A percentile compares a stretch with the other conserved stretches of the same genome.
phyloP scores from a whole-genome alignment of 2,329 filamentous ascomycete species.

The Ceratocystis colombiana region DNA sequence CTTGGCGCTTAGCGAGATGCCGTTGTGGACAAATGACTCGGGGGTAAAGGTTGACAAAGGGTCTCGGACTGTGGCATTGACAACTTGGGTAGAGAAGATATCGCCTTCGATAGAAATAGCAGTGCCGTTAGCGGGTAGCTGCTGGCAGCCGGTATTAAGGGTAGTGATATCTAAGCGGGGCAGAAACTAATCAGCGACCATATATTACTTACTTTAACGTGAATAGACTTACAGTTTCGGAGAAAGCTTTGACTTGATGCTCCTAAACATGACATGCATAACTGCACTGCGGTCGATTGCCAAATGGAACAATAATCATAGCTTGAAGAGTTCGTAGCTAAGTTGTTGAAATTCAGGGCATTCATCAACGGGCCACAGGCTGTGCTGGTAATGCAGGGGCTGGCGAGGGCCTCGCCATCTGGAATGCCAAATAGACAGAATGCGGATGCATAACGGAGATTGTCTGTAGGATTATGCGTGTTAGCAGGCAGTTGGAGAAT shows the following conservation, averaged over 20 bases:
- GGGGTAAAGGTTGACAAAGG: constrained; percentile 35
- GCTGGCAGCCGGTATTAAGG: constrained; percentile 47
- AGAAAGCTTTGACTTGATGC: constrained; percentile 35
- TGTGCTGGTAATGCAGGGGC: constrained; percentile 46
- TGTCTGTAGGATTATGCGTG: constrained; percentile 37
- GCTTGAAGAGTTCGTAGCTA: constrained; percentile 37
- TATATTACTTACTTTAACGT: background rate
- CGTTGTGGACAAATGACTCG: constrained; percentile 36
- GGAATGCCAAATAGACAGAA: constrained; percentile 47
- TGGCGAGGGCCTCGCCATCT: constrained; percentile 34
- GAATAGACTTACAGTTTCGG: constrained; percentile 42
- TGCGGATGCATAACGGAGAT: constrained; percentile 46
- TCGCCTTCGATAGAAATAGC: constrained; percentile 43
- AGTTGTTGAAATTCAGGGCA: constrained; percentile 41
- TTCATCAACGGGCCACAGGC: constrained; percentile 43
- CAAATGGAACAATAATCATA: constrained; percentile 48
- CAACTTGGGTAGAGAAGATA: constrained; percentile 40
- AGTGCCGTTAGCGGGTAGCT: constrained; percentile 40
- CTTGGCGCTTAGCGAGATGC: constrained; percentile 45
- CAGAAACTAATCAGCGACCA: background rate
- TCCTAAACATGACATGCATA: constrained; percentile 43
- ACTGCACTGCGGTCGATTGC: constrained; percentile 34
- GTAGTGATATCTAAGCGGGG: constrained; percentile 38
- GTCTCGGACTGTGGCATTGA: constrained; percentile 44
- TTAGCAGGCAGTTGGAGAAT: background rate